Conservation (phyloP, 495 filamentous ascomycete species). For the Xylona heveae region DNA sequence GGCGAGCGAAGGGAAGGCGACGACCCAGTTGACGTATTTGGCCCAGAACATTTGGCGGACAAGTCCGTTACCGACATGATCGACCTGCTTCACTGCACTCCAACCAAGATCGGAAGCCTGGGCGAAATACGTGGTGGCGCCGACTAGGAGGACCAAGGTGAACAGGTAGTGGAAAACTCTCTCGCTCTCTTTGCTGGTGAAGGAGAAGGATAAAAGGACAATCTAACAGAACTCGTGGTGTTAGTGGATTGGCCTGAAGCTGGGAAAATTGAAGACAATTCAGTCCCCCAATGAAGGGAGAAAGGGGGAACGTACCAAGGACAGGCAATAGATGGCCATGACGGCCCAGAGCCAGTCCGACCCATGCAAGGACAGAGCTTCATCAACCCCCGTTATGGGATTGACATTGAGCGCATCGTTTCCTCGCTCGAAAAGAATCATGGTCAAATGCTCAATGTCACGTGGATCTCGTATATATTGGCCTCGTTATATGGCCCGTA, state of each 20-base stretch:
- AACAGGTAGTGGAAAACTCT: slow-evolving; percentile 33
- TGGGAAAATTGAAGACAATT: slow-evolving; percentile 7
- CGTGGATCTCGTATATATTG: no score
- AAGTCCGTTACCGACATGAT: slow-evolving; percentile 11
- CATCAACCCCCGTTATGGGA: no score
- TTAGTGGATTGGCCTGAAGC: slow-evolving; percentile 2
- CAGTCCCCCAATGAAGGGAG: background rate
- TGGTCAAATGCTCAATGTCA: no score
- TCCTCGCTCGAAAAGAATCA: slow-evolving; percentile 2
- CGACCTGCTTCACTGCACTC: slow-evolving; percentile 12
- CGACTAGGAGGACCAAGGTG: slow-evolving; percentile 23
- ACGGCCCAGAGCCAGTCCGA: slow-evolving; percentile 27
- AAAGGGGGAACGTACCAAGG: slow-evolving; percentile 13
- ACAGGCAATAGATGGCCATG: slow-evolving; percentile 20
- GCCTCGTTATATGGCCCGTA: no score
- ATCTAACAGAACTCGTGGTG: slow-evolving; percentile 7
- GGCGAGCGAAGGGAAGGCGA: slow-evolving; percentile 20
- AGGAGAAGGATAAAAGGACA: slow-evolving; percentile 16
- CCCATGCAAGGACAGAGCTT: slow-evolving; percentile 15
- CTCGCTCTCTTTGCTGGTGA: slow-evolving; percentile 20
- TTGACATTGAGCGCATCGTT: slow-evolving; percentile 32
- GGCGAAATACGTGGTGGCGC: slow-evolving; percentile 24
- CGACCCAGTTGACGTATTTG: slow-evolving; percentile 27
- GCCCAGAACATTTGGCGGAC: slow-evolving; percentile 27
- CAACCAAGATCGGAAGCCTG: slow-evolving; percentile 22